Evolutionary conservation across 495 filamentous ascomycete species (phyloP).

Genomic region (Parachaetomium inaequale): DNA sequence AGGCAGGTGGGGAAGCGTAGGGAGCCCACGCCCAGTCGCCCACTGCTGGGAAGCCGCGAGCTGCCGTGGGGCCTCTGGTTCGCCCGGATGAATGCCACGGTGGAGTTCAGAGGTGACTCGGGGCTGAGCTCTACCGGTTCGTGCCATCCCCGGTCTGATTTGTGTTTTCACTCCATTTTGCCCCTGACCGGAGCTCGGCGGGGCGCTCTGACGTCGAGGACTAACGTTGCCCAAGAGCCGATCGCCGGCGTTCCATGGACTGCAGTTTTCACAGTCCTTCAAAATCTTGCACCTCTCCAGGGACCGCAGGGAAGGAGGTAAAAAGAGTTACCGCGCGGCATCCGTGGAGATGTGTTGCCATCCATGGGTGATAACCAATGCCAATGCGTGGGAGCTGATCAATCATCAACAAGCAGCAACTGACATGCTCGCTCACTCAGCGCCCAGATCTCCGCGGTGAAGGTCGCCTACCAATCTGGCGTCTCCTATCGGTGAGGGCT

Average conservation of each 20-base stretch:
- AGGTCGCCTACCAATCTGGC: neutral
- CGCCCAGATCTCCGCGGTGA: conserved; percentile 16
- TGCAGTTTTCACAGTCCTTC: neutral
- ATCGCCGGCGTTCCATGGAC: neutral
- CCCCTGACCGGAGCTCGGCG: conserved; percentile 11
- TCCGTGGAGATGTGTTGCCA: conserved; percentile 10
- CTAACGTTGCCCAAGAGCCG: conserved; percentile 1
- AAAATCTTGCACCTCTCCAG: neutral
- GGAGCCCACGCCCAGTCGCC: neutral
- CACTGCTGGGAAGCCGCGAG: conserved; percentile 11
- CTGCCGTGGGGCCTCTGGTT: conserved; percentile 27
- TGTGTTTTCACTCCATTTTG: conserved; percentile 20
- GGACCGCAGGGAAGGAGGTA: neutral
- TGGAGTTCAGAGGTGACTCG: conserved; percentile 23
- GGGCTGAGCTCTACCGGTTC: conserved; percentile 19
- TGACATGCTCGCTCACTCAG: neutral
- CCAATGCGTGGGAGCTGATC: neutral
- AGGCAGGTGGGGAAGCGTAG: conserved; percentile 27
- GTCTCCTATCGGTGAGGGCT: neutral
- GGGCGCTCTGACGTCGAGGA: conserved; percentile 17
- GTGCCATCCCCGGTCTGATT: conserved; percentile 7
- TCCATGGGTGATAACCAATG: neutral
- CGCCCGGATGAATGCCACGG: conserved; percentile 33
- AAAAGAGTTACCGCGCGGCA: neutral
- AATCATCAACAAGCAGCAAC: neutral